Evolutionary conservation across 1,139 yeast species (phyloP), one percentile per base, ranked within the genome.

Genomic region (Pichia sp.): DNA sequence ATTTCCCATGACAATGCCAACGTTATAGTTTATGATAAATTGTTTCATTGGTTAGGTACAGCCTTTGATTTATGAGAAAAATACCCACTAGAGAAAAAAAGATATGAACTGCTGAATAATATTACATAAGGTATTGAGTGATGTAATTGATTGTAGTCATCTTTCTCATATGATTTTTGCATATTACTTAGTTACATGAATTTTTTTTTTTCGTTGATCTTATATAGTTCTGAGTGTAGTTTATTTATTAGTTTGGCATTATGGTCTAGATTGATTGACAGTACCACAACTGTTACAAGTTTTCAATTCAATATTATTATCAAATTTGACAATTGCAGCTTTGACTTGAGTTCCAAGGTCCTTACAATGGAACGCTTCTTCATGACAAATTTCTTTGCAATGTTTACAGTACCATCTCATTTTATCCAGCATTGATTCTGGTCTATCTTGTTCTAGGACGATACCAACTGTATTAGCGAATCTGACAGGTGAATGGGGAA

Each of bases 391-490:
- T 29, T 75, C 73, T 49, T 67, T 67, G 65, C 97, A 90, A 10
- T 69, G 69, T 23, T 73, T 64, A 57, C 97, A 90, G 62, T 88
- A 90, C 97, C 97, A 88, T 57, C 96, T 72, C 55, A 58, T 45
- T 40, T 55, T 52, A 44, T 58, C 62, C 16, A 44, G 71, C 35
- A 75, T 67, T 2, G 76, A 85, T 45, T 68, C 67, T 0, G 95
- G 95, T 53, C 97, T 72, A 59, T 87, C 95, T 63, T 88, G 96
- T 58, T 90, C 97, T n/a, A 90, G 85, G 5, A 90, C 97, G 41
- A 90, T 68, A 0, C 97, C 97, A 32, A 90, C 81, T 0, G 97
- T 87, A 56, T 88, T 69, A 8, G 81, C 84, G 61, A 77, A 90
- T 54, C 97, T 71, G 23, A 86, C 92, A 1, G 97, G 97, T 55